These are phyloP conservation scores for Helminthosporium solani DNA, from an alignment of 2,329 filamentous ascomycete species.

Conservation along the genomic window DNA sequence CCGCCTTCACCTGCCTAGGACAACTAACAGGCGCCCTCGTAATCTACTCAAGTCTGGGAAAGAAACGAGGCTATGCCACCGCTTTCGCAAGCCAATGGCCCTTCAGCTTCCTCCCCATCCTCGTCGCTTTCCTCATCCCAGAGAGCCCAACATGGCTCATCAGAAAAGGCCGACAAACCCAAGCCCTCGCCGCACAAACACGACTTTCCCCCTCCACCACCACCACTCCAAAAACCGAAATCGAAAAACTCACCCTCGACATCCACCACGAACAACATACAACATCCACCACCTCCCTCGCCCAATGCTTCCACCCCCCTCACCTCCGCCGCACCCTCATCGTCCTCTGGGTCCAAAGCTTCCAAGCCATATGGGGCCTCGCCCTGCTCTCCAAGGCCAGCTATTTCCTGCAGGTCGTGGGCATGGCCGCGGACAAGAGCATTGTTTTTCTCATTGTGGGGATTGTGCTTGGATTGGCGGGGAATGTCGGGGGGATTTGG, in stretches of 20 bases:
- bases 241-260: slow-evolving; percentile 27
- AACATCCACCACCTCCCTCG: slow-evolving; percentile 23
- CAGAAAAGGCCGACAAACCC: slow-evolving; percentile 41
- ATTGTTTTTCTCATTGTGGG: slow-evolving; percentile 51
- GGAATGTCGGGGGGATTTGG: slow-evolving; percentile 50
- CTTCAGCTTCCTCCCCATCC: slow-evolving; percentile 46
- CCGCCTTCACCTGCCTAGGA: slow-evolving; percentile 52
- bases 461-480: slow-evolving; percentile 48
- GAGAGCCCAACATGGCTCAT: slow-evolving; percentile 55
- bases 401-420: slow-evolving; percentile 38
- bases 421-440: slow-evolving; percentile 30
- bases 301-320: slow-evolving; percentile 39
- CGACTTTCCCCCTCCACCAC: slow-evolving; percentile 49
- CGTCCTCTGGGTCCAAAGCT: slow-evolving; percentile 36
- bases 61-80: slow-evolving; percentile 41
- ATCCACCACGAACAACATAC: slow-evolving; percentile 29
- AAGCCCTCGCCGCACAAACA: slow-evolving; percentile 50
- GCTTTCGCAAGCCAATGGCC: slow-evolving; percentile 50
- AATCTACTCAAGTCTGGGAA: slow-evolving; percentile 39
- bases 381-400: slow-evolving; percentile 37
- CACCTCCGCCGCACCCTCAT: slow-evolving; percentile 42
- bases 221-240: slow-evolving; percentile 33
- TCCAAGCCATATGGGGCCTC: slow-evolving; percentile 39
- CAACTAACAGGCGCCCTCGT: slow-evolving; percentile 48
- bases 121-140: slow-evolving; percentile 49